These are phyloP conservation scores for Tothia fuscella DNA, from an alignment of 2,329 filamentous ascomycete genomes.

Conservation along the genomic window DNA sequence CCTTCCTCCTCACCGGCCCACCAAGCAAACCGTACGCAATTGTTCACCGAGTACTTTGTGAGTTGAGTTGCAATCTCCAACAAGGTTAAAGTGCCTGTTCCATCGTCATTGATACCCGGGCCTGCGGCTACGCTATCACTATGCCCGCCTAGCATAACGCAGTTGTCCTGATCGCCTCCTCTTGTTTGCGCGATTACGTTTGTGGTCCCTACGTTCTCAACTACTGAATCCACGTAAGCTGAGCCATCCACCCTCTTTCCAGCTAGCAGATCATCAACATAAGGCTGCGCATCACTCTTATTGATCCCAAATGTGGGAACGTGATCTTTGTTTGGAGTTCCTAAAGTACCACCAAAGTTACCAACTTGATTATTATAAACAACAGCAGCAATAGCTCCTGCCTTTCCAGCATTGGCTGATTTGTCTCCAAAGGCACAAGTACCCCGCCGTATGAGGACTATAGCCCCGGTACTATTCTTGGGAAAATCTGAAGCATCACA, in stretches of 20 bases:
- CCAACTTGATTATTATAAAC: slow-evolving; percentile 63
- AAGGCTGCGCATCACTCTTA: slow-evolving; percentile 44
- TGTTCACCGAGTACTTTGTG: slow-evolving; percentile 25
- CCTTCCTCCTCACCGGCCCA: slow-evolving; percentile 28
- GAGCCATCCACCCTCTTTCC: slow-evolving; percentile 19
- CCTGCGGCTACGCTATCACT: slow-evolving; percentile 25
- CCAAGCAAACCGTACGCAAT: slow-evolving; percentile 28
- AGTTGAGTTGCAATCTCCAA: slow-evolving; percentile 27
- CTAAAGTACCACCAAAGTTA: slow-evolving; percentile 54
- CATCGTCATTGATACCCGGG: slow-evolving; percentile 31
- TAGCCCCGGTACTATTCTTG: neutral
- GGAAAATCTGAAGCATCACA: slow-evolving; percentile 9
- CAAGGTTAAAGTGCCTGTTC: slow-evolving; percentile 24
- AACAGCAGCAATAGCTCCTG: slow-evolving; percentile 58
- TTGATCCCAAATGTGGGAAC: slow-evolving; percentile 58
- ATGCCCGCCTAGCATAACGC: slow-evolving; percentile 26
- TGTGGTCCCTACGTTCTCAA: slow-evolving; percentile 12
- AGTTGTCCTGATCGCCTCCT: slow-evolving; percentile 23
- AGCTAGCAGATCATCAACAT: slow-evolving; percentile 42
- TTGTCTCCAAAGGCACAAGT: slow-evolving; percentile 8
- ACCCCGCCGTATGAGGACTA: slow-evolving; percentile 9
- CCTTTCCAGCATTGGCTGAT: slow-evolving; percentile 20
- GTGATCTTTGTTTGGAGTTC: slow-evolving; percentile 37
- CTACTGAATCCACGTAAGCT: slow-evolving; percentile 5
- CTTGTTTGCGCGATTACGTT: slow-evolving; percentile 28